Percentiles rank a stretch among this genome's conserved stretches.
These are phyloP conservation scores for Penicillium frequentans DNA, from an alignment of 2,329 filamentous ascomycete genomes.

Conservation along the genomic window DNA sequence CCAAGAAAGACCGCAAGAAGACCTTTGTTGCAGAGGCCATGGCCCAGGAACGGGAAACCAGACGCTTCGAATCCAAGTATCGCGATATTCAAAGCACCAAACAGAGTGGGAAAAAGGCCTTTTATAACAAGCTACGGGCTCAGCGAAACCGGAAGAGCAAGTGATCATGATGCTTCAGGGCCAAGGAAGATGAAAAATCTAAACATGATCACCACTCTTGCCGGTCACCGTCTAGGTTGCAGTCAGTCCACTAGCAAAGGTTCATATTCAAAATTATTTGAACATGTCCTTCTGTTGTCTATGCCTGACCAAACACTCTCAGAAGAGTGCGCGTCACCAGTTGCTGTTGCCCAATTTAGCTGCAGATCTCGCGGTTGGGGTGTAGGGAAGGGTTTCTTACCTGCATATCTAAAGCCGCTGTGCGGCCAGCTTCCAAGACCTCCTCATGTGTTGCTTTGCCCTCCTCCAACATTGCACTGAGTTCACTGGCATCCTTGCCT, in stretches of 20 bases:
- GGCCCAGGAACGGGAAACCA: conserved; percentile 62
- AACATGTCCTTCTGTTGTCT: neutral
- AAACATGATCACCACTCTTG: neutral
- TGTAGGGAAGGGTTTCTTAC: conserved; percentile 31
- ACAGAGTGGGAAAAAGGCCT: conserved; percentile 81
- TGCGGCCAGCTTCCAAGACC: conserved; percentile 61
- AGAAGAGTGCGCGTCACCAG: conserved; percentile 36
- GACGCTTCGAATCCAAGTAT: conserved; percentile 85
- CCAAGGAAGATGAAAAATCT: neutral
- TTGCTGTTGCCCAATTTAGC: conserved; percentile 31
- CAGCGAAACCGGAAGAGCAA: conserved; percentile 46
- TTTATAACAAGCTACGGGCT: conserved; percentile 77
- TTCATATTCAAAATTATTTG: neutral
- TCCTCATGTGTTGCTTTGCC: conserved; percentile 66
- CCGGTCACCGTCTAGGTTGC: neutral
- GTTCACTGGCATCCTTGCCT: conserved; percentile 49
- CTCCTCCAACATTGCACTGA: conserved; percentile 56
- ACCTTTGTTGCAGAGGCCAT: conserved; percentile 86
- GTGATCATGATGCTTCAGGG: conserved; percentile 11
- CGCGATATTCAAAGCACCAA: conserved; percentile 79
- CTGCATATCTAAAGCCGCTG: conserved; percentile 65
- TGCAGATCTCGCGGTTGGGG: neutral
- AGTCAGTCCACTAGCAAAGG: neutral
- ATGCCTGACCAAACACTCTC: conserved; percentile 24
- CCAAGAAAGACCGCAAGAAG: conserved; percentile 82